phyloP scores from a whole-genome alignment of 768 basidiomycete species.

The Boletus barrowsii region DNA sequence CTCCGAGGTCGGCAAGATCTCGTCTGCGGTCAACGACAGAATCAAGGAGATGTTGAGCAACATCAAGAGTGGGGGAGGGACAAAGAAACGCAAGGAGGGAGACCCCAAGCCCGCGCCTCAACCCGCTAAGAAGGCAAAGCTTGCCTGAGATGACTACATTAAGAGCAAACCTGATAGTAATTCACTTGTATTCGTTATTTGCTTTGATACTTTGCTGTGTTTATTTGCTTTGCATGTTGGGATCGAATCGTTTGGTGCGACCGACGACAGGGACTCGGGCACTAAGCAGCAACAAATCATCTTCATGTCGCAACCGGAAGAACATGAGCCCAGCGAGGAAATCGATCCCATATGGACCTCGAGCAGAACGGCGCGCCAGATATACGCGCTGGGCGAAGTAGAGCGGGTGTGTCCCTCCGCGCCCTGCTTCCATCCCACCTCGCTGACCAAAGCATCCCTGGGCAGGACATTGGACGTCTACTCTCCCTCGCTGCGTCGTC shows the following conservation, averaged over 20 bases:
- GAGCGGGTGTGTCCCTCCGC: conserved; percentile 54
- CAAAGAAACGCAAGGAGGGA: conserved; percentile 75
- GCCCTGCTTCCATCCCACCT: not conserved
- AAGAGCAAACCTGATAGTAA: conserved; percentile 29
- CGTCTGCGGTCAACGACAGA: conserved; percentile 48
- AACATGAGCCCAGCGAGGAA: conserved; percentile 30
- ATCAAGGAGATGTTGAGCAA: conserved; percentile 53
- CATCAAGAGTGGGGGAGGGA: conserved; percentile 36
- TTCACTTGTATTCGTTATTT: conserved; percentile 26
- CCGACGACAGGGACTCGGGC: no score
- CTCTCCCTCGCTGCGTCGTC: conserved; percentile 75
- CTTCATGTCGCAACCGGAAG: conserved; percentile 24
- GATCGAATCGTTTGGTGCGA: no score
- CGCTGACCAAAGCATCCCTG: not conserved
- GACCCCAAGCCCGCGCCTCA: conserved; percentile 57
- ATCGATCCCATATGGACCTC: conserved; percentile 81
- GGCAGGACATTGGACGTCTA: conserved; percentile 73
- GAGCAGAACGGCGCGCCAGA: conserved; percentile 77
- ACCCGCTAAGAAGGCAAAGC: conserved; percentile 65
- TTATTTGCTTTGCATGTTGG: conserved; percentile 16
- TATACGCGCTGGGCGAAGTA: conserved; percentile 75
- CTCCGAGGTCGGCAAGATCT: conserved; percentile 72
- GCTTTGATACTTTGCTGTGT: conserved; percentile 33
- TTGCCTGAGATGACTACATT: conserved; percentile 42
- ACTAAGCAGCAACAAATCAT: no score